A percentile compares a stretch with the other conserved stretches of the same genome.
Evolutionary conservation across 1,284 basidiomycete genomes (phyloP).

Genomic region (Tilletia indica): DNA sequence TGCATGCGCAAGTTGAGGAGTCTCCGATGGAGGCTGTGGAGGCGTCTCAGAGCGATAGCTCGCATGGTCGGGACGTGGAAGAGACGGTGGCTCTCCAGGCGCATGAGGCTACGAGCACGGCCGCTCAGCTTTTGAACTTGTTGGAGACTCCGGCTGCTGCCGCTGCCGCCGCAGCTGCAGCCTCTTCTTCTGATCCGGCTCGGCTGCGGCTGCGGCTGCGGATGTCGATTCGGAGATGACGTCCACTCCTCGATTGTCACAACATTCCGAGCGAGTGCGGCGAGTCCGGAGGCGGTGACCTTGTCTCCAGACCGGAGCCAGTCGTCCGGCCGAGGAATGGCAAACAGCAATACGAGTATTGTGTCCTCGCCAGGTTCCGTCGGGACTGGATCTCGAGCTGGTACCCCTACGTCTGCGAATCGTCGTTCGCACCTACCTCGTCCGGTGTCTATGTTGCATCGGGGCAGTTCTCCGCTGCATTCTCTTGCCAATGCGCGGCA

Average conservation of each 20-base stretch:
- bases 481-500: not conserved
- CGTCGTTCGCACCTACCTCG: slow-evolving; percentile 33
- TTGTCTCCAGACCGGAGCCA: not conserved
- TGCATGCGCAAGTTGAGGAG: not conserved
- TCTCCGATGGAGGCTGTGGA: not conserved
- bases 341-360: not conserved
- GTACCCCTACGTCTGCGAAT: slow-evolving; percentile 17
- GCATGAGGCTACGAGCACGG: not conserved
- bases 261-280: not conserved
- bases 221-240: not conserved
- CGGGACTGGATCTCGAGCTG: slow-evolving; percentile 12
- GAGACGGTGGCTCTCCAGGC: slow-evolving; percentile 4
- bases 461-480: slow-evolving; percentile 7
- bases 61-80: not conserved
- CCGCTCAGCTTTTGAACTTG: not conserved
- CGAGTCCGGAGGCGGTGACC: not conserved
- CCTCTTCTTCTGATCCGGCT: too few species aligned
- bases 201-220: too few species aligned
- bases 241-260: not conserved
- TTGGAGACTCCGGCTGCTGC: slow-evolving; percentile 7
- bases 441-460: slow-evolving; percentile 36
- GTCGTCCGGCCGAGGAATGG: not conserved
- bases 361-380: not conserved
- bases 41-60: not conserved
- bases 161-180: not conserved